These are phyloP conservation scores for Moesziomyces globuligerus DNA, from an alignment of 1,284 basidiomycete genomes.

Conservation along the genomic window DNA sequence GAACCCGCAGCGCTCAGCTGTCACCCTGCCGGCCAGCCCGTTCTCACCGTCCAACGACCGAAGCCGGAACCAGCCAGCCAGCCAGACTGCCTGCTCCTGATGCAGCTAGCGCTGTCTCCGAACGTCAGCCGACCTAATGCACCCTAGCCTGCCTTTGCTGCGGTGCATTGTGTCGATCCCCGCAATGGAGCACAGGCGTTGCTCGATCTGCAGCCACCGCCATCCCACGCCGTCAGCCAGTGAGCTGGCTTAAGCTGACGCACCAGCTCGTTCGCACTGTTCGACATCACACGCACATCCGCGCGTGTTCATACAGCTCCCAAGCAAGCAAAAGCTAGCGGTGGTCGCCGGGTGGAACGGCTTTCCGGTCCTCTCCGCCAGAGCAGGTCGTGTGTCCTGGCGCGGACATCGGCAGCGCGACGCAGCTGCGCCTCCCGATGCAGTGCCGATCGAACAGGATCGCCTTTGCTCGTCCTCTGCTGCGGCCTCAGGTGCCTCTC, in stretches of 20 bases:
- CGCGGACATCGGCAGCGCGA: conserved; percentile 1
- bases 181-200: conserved; percentile 12
- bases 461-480: background rate
- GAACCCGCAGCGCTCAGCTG: background rate
- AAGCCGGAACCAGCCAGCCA: too few relatives aligned
- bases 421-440: background rate
- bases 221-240: conserved; percentile 5
- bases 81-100: too few relatives aligned
- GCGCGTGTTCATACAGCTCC: too few relatives aligned
- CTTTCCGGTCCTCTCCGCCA: conserved; percentile 11
- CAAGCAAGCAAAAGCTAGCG: too few relatives aligned
- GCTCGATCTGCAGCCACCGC: conserved; percentile 24
- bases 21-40: too few relatives aligned
- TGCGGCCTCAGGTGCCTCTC: too few relatives aligned
- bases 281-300: conserved; percentile 5
- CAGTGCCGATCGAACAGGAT: conserved; percentile 16
- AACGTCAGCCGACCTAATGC: too few relatives aligned
- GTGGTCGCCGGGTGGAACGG: background rate
- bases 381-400: background rate
- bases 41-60: too few relatives aligned
- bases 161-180: conserved; percentile 2
- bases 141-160: too few relatives aligned
- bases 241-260: conserved; percentile 21
- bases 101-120: too few relatives aligned
- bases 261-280: conserved; percentile 3